These are phyloP conservation scores for Linum usitatissimum DNA, from an alignment of 345 rosid species.

Conservation along the genomic window DNA sequence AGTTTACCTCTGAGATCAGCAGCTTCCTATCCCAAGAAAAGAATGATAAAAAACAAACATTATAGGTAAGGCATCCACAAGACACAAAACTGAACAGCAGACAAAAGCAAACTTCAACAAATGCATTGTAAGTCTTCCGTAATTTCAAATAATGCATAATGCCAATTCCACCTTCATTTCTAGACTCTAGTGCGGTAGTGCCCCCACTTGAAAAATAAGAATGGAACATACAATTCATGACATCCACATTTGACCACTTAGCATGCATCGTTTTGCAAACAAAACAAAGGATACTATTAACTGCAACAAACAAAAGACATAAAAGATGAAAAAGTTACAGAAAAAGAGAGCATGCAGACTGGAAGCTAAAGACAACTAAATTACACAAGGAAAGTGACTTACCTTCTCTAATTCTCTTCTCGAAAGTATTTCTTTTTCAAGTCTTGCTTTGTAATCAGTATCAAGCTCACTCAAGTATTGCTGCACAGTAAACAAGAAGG, in stretches of 20 bases:
- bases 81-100: not conserved
- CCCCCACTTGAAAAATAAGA: not conserved
- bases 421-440: slow-evolving; percentile 62
- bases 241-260: not conserved
- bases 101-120: not conserved
- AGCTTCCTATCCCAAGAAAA: slow-evolving; percentile 42
- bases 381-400: slow-evolving; percentile 3
- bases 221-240: too few species aligned
- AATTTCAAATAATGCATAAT: not conserved
- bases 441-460: slow-evolving; percentile 55
- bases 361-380: not conserved
- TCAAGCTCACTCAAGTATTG: slow-evolving; percentile 62
- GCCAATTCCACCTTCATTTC: not conserved
- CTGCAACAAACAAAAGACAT: not conserved
- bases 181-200: too few species aligned
- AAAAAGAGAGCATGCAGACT: not conserved
- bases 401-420: slow-evolving; percentile 71
- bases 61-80: not conserved
- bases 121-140: not conserved
- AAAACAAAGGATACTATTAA: not conserved
- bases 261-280: not conserved
- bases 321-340: not conserved
- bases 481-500: slow-evolving; percentile 28
- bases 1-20: slow-evolving; percentile 55
- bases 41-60: not conserved